These are phyloP conservation scores for Metschnikowia proteae DNA, from an alignment of 805 yeast species.

Conservation along the genomic window DNA sequence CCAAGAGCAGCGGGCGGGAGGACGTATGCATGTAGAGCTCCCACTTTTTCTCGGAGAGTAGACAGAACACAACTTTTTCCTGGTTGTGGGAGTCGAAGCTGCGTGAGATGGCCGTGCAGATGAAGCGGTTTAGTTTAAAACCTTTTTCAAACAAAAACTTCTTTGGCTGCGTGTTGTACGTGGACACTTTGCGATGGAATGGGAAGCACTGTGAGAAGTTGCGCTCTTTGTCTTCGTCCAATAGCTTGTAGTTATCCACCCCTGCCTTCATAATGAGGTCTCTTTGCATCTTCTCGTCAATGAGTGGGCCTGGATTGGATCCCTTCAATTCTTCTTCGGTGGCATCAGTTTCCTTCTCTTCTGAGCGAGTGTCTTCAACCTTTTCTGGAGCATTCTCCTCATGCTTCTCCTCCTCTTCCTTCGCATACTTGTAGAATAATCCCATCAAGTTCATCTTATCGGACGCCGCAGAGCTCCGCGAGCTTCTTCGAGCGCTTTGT, in stretches of 20 bases:
- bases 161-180: conserved; percentile 52
- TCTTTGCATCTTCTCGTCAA: neutral
- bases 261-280: neutral
- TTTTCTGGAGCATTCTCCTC: neutral
- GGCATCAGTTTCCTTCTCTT: neutral
- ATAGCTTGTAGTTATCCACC: neutral
- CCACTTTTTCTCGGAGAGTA: conserved; percentile 69
- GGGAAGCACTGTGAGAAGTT: conserved; percentile 81
- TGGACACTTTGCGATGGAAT: conserved; percentile 56
- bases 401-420: conserved; percentile 26
- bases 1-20: conserved; percentile 49
- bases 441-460: conserved; percentile 4
- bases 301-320: neutral
- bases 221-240: conserved; percentile 50
- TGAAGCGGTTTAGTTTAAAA: conserved; percentile 24
- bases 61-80: conserved; percentile 59
- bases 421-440: conserved; percentile 39
- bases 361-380: neutral
- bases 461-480: conserved; percentile 5
- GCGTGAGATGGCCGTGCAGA: conserved; percentile 30
- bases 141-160: conserved; percentile 26
- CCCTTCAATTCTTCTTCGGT: neutral
- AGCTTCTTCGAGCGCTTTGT: conserved; percentile 13
- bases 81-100: conserved; percentile 42
- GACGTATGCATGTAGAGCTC: conserved; percentile 57